Conservation (phyloP, 352 stramenopile species). For the Pythium dissotocum region DNA sequence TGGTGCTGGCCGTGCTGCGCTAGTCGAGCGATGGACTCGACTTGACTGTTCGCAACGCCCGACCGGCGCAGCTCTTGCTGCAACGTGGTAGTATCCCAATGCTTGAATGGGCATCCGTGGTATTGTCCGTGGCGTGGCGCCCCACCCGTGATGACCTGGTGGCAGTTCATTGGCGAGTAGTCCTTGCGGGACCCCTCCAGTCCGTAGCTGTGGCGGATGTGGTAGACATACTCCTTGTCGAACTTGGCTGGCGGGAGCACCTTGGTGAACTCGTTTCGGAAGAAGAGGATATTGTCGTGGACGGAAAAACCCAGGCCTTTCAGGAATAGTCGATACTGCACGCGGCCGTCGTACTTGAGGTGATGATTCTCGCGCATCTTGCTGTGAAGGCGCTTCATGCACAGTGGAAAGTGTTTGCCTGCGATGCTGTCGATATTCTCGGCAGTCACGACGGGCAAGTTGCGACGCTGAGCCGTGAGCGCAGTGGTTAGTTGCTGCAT, state of each 20-base stretch:
- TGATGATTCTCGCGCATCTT: constrained; percentile 78
- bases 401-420: constrained; percentile 71
- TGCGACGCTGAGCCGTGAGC: neutral
- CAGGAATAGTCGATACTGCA: constrained; percentile 86
- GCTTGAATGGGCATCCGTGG: constrained; percentile 81
- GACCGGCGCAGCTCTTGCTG: constrained; percentile 42
- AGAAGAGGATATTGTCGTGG: constrained; percentile 76
- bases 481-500: constrained; percentile 17
- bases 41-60: constrained; percentile 22
- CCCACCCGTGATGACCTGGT: constrained; percentile 49
- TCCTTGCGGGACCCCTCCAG: constrained; percentile 76
- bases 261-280: constrained; percentile 70
- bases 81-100: constrained; percentile 59
- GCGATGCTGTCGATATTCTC: constrained; percentile 74
- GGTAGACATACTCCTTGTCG: constrained; percentile 84
- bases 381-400: constrained; percentile 74
- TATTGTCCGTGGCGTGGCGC: constrained; percentile 65
- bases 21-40: constrained; percentile 36
- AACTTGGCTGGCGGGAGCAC: constrained; percentile 63
- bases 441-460: constrained; percentile 42
- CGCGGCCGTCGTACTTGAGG: constrained; percentile 84
- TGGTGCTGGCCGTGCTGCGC: constrained; percentile 38
- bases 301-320: constrained; percentile 82
- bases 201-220: constrained; percentile 88
- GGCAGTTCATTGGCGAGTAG: constrained; percentile 62